Conservation (phyloP, 768 basidiomycete genomes). For the Sporobolomyces pararoseus region DNA sequence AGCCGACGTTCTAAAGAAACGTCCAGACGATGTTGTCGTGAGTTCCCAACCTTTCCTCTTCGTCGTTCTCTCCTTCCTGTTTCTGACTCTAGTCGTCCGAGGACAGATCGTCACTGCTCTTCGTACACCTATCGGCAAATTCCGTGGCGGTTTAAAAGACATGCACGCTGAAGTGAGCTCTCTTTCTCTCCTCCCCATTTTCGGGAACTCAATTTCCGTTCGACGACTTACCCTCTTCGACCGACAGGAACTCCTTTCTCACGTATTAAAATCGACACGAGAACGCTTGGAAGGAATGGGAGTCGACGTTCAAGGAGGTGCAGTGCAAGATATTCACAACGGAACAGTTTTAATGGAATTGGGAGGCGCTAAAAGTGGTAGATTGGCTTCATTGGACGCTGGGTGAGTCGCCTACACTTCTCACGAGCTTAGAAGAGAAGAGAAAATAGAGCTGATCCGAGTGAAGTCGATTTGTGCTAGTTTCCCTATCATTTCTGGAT, state of each 20-base stretch:
- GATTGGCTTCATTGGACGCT: conserved; percentile 50
- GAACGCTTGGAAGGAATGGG: conserved; percentile 36
- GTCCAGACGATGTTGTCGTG: conserved; percentile 36
- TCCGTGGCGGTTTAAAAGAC: conserved; percentile 84
- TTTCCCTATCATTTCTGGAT: conserved; percentile 50
- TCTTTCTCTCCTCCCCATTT: background rate
- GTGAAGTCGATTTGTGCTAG: background rate
- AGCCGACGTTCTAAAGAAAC: conserved; percentile 29
- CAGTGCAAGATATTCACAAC: conserved; percentile 49
- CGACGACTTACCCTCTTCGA: background rate
- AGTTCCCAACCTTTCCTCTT: background rate
- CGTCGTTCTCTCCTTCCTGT: background rate
- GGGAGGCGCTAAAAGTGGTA: conserved; percentile 49
- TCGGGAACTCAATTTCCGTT: background rate
- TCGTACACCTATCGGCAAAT: conserved; percentile 86
- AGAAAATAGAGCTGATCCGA: too few relatives aligned
- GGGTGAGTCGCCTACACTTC: conserved; percentile 20
- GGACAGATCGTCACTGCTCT: conserved; percentile 65
- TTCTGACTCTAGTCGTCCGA: background rate
- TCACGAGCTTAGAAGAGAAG: background rate
- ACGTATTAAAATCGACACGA: conserved; percentile 32
- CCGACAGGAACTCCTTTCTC: conserved; percentile 36
- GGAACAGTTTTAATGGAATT: conserved; percentile 52
- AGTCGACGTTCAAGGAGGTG: conserved; percentile 38
- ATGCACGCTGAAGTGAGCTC: conserved; percentile 48